phyloP scores from a whole-genome alignment of 192 early-diverging fungal genomes.

The Cladochytrium replicatum region DNA sequence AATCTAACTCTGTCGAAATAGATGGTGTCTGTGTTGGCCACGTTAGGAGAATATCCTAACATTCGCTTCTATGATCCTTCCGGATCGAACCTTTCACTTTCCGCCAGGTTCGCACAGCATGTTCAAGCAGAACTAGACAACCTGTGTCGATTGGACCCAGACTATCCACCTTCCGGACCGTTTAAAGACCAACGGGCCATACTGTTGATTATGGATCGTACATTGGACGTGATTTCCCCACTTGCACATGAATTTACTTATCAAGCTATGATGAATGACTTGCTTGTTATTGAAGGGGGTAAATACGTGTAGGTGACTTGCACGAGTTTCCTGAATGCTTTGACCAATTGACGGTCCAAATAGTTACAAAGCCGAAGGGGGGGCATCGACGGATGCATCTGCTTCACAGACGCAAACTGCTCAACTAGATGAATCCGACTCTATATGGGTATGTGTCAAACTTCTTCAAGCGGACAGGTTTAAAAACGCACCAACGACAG shows the following conservation, averaged over 20 bases:
- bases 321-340: too few relatives aligned
- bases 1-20: conserved; percentile 14
- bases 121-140: conserved; percentile 81
- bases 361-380: conserved; percentile 26
- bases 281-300: conserved; percentile 55
- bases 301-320: conserved; percentile 59
- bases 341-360: too few relatives aligned
- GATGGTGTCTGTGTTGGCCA: conserved; percentile 77
- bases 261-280: conserved; percentile 82
- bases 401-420: conserved; percentile 33
- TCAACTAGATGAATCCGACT: conserved; percentile 75
- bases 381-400: conserved; percentile 23
- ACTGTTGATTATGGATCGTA: conserved; percentile 39
- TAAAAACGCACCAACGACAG: conserved; percentile 5
- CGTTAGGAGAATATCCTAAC: conserved; percentile 76
- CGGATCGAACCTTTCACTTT: conserved; percentile 38
- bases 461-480: neutral
- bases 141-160: conserved; percentile 38
- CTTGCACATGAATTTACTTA: conserved; percentile 49
- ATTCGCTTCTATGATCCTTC: conserved; percentile 70
- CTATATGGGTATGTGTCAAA: conserved; percentile 52
- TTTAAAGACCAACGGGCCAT: conserved; percentile 25
- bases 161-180: conserved; percentile 5
- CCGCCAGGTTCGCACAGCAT: conserved; percentile 67
- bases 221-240: conserved; percentile 35